Evolutionary conservation across 208 protist genomes (phyloP).

Genomic region (Trypanosoma avium): DNA sequence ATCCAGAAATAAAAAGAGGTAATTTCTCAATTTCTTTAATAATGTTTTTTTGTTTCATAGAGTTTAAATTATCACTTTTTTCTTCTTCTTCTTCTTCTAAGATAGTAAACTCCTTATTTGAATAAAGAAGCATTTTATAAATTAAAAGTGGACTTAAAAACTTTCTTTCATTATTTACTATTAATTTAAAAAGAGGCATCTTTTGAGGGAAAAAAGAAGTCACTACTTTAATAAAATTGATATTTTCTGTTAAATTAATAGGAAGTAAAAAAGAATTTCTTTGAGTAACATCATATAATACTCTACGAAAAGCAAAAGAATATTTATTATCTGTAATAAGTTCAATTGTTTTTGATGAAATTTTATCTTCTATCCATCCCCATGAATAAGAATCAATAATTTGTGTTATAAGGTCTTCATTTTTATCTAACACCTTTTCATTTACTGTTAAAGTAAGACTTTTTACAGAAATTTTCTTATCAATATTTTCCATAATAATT

Average conservation of each 20-base stretch:
- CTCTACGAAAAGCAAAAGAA: slow-evolving; percentile 8
- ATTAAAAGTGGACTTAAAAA: background rate
- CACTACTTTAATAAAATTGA: background rate
- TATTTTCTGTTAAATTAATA: background rate
- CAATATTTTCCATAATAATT: slow-evolving; percentile 10
- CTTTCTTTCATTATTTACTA: no score
- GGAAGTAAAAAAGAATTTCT: background rate
- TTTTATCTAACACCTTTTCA: background rate
- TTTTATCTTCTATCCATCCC: slow-evolving; percentile 8
- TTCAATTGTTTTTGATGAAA: background rate
- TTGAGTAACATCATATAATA: slow-evolving; percentile 5
- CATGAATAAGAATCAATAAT: slow-evolving; percentile 14
- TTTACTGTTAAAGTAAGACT: background rate
- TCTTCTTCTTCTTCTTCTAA: no score
- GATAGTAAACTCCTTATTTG: no score
- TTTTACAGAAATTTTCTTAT: background rate
- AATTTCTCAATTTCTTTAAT: background rate
- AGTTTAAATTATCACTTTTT: background rate
- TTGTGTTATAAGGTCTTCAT: slow-evolving; percentile 10
- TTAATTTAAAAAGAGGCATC: background rate
- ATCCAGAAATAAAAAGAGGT: background rate
- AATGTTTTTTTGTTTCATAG: background rate
- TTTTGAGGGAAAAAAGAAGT: slow-evolving; percentile 5
- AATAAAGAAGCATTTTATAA: background rate
- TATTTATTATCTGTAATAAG: slow-evolving; percentile 6